Percentiles rank a stretch among this genome's conserved stretches.
Evolutionary conservation across 495 filamentous ascomycete genomes (phyloP).

Genomic region (Amniculicola lignicola): DNA sequence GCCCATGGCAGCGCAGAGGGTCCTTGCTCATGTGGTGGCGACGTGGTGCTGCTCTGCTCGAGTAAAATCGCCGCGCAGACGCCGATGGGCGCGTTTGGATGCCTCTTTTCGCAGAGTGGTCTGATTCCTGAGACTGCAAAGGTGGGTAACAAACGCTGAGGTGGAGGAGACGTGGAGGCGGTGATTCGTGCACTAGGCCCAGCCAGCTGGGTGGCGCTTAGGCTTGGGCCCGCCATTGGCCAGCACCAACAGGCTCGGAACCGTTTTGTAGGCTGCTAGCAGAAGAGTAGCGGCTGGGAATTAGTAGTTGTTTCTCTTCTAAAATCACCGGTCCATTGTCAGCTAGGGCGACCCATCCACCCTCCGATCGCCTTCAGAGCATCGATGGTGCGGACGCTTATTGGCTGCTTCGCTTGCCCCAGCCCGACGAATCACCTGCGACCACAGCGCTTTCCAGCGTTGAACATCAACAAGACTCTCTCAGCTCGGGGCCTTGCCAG

Average conservation of each 20-base stretch:
- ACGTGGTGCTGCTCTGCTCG: not conserved
- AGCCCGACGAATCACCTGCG: too few species aligned
- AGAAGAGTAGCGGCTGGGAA: too few species aligned
- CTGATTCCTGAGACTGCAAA: not conserved
- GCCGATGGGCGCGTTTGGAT: not conserved
- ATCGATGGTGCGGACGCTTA: too few species aligned
- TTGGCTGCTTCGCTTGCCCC: too few species aligned
- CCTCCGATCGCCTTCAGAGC: too few species aligned
- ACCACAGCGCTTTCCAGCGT: too few species aligned
- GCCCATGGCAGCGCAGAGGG: not conserved
- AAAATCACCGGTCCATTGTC: too few species aligned
- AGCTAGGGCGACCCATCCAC: too few species aligned
- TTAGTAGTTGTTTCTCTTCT: too few species aligned
- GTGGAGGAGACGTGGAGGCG: not conserved
- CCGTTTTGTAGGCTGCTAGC: too few species aligned
- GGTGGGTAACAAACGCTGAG: not conserved
- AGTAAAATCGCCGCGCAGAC: not conserved
- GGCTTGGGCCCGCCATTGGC: not conserved
- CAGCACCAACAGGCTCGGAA: constrained; percentile 5
- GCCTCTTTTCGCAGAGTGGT: not conserved
- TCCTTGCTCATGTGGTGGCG: constrained; percentile 14
- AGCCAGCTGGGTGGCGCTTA: constrained; percentile 9
- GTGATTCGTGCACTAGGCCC: constrained; percentile 3
- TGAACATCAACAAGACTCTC: too few species aligned
- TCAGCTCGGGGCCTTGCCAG: too few species aligned